These are phyloP conservation scores for Lophiostoma macrostomum DNA, from an alignment of 495 filamentous ascomycete species.

Conservation along the genomic window DNA sequence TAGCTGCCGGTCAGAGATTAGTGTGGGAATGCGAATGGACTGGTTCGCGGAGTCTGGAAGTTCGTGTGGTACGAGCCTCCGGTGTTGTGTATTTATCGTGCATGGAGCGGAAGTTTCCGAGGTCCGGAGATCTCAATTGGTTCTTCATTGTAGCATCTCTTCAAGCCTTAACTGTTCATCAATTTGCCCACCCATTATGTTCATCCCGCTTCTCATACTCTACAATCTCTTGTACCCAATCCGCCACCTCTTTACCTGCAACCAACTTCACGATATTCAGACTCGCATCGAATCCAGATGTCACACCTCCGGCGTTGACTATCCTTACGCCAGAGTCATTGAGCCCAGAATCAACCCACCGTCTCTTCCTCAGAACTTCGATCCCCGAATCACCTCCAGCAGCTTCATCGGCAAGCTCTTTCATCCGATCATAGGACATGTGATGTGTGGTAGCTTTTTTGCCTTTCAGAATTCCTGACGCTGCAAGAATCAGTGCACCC, in stretches of 20 bases:
- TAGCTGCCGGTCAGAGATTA: too few relatives aligned
- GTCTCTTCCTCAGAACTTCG: conserved; percentile 14
- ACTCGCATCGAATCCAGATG: conserved; percentile 24
- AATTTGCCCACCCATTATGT: conserved; percentile 17
- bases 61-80: too few relatives aligned
- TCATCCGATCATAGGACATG: conserved; percentile 14
- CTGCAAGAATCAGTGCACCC: conserved; percentile 19
- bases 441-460: conserved; percentile 23
- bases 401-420: conserved; percentile 12
- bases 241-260: conserved; percentile 20
- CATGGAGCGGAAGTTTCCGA: too few relatives aligned
- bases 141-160: too few relatives aligned
- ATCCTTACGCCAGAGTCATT: conserved; percentile 25
- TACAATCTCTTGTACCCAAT: conserved; percentile 19
- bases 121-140: too few relatives aligned
- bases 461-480: conserved; percentile 12
- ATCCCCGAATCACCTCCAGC: conserved; percentile 14
- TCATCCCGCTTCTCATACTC: conserved; percentile 27
- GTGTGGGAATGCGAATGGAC: too few relatives aligned
- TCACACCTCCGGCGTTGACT: conserved; percentile 27
- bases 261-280: conserved; percentile 18
- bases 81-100: too few relatives aligned
- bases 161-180: too few relatives aligned
- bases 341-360: conserved; percentile 26
- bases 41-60: too few relatives aligned